Base-by-base conservation (phyloP, 768 basidiomycete species). In the Suillus occidentalis region DNA sequence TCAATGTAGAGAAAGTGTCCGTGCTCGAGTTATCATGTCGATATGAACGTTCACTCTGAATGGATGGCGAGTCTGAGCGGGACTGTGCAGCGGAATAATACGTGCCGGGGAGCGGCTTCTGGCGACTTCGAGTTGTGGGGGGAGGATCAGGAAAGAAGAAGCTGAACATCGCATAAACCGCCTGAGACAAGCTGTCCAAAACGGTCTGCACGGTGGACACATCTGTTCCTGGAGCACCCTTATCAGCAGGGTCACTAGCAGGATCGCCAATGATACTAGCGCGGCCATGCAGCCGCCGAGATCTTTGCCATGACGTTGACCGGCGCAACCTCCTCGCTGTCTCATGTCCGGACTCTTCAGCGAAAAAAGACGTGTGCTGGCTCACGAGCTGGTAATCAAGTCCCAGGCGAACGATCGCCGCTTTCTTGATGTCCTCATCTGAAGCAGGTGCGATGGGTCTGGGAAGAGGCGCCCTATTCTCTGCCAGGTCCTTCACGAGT, bases 341-440 rank as follows among this genome's bases (percentile, higher is more conserved):
- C 56, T 69, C 76, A 3, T 62, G 69, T n/a, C 75, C 78, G 43
- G 65, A 70, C 62, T 85, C 83, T 2, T 85, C 75, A 1, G 85
- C 87, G 52, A 89, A 75, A 68, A 88, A 89, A 2, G 85, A 85
- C 0, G 87, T 89, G 64, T 82, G 72, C 47, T 70, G 69, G 71
- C 83, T 88, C 1, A 78, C 81, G 50, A 89, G 78, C 63, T 83
- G 82, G 66, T 88, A 88, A 37, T 72, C 73, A 64, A 79, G 73
- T 7, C 85, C 87, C 2, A 88, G 77, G 43, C 79, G 77, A 13
- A 87, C 71, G 37, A 87, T 84, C 2, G 79, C 77, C 4, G 81
- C 82, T 70, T 77, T 82, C 31, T 76, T 76, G 36, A 80, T 70
- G 28, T 80, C 76, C 0, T 77, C 78, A 2, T 74, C 71, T 1